Conservation (phyloP, 208 protist species). For the Acanthamoeba culbertsoni region DNA sequence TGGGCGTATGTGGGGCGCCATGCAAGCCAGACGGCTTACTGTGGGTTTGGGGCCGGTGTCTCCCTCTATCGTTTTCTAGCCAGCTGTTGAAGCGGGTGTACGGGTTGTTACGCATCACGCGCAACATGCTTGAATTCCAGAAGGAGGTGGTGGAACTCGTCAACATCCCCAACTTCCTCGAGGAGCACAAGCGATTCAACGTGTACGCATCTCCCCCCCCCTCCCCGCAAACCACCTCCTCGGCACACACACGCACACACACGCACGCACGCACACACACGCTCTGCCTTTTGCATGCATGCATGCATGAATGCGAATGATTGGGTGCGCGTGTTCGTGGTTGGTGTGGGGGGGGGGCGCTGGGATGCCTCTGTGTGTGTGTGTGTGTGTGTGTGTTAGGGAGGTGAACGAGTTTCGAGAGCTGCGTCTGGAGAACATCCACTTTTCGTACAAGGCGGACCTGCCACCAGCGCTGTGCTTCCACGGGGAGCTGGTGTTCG, state of each 20-base stretch:
- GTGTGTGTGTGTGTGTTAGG: neutral
- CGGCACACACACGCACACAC: neutral
- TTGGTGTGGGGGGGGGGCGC: neutral
- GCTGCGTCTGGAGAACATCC: constrained; percentile 59
- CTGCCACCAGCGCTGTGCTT: constrained; percentile 56
- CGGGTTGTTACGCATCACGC: neutral
- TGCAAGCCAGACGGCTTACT: too few species aligned
- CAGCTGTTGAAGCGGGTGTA: neutral
- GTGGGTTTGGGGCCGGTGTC: too few species aligned
- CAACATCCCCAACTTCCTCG: constrained; percentile 58
- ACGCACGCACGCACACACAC: neutral
- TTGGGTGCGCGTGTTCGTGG: neutral
- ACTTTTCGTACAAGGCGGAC: constrained; percentile 59
- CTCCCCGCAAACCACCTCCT: too few species aligned
- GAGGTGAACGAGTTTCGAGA: neutral
- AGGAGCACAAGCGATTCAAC: neutral
- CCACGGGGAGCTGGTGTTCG: constrained; percentile 56
- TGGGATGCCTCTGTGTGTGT: neutral
- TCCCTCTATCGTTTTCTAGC: constrained; percentile 30
- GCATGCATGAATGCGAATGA: neutral
- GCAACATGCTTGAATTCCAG: constrained; percentile 61
- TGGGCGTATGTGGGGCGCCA: too few species aligned
- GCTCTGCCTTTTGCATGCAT: neutral
- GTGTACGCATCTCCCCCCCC: neutral
- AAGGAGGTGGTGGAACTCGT: constrained; percentile 66